phyloP scores from a whole-genome alignment of 83 land plant genomes.

The Larix sibirica region DNA sequence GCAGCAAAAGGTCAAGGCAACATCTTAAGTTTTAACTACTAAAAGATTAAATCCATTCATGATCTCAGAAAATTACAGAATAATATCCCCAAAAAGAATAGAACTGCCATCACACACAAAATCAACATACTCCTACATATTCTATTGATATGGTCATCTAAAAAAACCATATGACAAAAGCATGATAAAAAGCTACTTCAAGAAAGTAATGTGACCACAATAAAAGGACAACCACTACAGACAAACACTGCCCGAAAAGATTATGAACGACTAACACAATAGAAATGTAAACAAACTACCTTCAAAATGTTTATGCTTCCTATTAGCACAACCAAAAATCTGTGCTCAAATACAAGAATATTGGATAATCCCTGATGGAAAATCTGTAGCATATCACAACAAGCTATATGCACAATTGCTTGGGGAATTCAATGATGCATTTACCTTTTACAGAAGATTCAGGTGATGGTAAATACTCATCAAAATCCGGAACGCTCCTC shows the following conservation, averaged over 20 bases:
- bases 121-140: background rate
- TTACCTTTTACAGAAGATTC: slow-evolving; percentile 43
- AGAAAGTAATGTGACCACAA: no score
- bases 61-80: background rate
- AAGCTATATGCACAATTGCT: no score
- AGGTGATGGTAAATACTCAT: slow-evolving; percentile 14
- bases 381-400: no score
- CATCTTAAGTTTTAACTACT: background rate
- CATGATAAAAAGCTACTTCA: background rate
- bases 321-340: background rate
- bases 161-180: background rate
- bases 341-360: background rate
- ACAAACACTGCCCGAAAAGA: no score
- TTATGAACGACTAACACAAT: no score
- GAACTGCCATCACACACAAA: background rate
- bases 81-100: background rate
- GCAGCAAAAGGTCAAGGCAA: no score
- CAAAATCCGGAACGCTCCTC: slow-evolving; percentile 46
- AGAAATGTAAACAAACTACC: no score
- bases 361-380: background rate
- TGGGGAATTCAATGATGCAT: no score
- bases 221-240: no score
- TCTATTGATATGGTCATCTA: background rate
- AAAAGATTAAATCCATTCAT: background rate
- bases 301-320: background rate